Evolutionary conservation across 208 protist species (phyloP), one percentile per base, ranked within the genome.

Genomic region (Wallacemonas rigidus): DNA sequence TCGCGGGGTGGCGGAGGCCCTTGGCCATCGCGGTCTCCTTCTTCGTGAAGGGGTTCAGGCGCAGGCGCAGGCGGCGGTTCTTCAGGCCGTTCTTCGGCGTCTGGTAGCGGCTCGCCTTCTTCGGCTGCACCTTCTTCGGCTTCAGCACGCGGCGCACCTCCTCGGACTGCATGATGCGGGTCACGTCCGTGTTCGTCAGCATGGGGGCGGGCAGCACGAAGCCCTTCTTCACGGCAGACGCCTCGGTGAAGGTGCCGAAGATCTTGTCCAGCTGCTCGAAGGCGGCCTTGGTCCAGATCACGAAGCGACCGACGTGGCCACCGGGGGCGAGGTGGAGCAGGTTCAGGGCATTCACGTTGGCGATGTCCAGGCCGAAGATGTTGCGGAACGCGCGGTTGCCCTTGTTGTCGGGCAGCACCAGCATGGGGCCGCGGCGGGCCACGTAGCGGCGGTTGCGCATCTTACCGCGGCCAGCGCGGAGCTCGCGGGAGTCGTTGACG

Each of bases 181-280:
- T 88, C 74, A 92, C 85, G 76, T 94, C 89, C 36, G 89, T 87
- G 77, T 74, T 85, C 48, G 86, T 88, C 72, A 91, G 74, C 82
- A 90, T 90, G 70, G 87, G 84, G 39, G 72, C 72, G 15, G 86
- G 85, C 54, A 94, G 85, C 70, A 76, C 68, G 77, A 89, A 94
- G 75, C 86, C 86, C 77, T 85, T 85, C 95, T 99, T 99, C 58
- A 91, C 68, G 17, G 80, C 48, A 26, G 97, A 98, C 3, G 67
- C 68, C 67, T 87, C 81, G 62, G 70, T 82, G 76, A 89, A 88
- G 43, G 97, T 98, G 72, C 98, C 98, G 76, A 97, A 99, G 83
- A 99, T 79, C n/a, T 55, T 54, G 85, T 99, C 96, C 36, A 99
- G 93, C 81, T 92, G 86, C 74, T 98, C 87, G 85, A 99, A 99